Evolutionary conservation across 805 yeast species (phyloP), one percentile per base, ranked within the genome.

Genomic region (Candida mattraensis): DNA sequence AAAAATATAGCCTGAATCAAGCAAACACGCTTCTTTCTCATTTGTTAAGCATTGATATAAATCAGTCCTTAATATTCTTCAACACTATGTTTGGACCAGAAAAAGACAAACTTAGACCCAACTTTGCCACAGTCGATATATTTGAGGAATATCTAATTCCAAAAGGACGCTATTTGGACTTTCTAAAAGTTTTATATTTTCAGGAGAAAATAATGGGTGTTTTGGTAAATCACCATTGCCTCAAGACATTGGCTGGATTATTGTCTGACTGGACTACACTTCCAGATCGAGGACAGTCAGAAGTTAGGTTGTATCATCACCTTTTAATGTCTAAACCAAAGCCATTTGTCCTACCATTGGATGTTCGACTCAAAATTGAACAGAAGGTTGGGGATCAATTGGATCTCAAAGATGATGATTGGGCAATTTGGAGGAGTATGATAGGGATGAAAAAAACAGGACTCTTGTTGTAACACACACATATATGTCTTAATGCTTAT

Each of bases 31-130:
- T 44, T 8, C 21, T 44, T 6, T 20, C 41, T 7, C 35, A 38
- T 30, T 28, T 40, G n/a, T 5, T 44, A 5, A 32, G 31, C 13
- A 13, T 30, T 2, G 37, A 40, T 18, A 19, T 28, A 3, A 13
- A 33, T 9, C 15, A 16, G 13, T 43, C 42, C 1, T 21, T 30
- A 5, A n/a, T 13, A 6, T 38, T 32, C n/a, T 44, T 44, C 39
- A 33, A 38, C 18, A 8, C n/a, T 15, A 26, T 22, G 23, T 40
- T 40, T 22, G 25, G 10, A 10, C 7, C 18, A 11, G 11, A 7
- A 12, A 18, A 16, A 9, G 2, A 24, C 4, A 7, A 18, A 5
- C 1, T 30, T 11, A 21, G 17, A 5, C 41, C 43, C 15, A 19
- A 35, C 28, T 14, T n/a, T 10, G 30, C 18, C 7, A 44, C 42